These are phyloP conservation scores for Cicer yamashitae DNA, from an alignment of 306 rosid genomes.

Conservation along the genomic window DNA sequence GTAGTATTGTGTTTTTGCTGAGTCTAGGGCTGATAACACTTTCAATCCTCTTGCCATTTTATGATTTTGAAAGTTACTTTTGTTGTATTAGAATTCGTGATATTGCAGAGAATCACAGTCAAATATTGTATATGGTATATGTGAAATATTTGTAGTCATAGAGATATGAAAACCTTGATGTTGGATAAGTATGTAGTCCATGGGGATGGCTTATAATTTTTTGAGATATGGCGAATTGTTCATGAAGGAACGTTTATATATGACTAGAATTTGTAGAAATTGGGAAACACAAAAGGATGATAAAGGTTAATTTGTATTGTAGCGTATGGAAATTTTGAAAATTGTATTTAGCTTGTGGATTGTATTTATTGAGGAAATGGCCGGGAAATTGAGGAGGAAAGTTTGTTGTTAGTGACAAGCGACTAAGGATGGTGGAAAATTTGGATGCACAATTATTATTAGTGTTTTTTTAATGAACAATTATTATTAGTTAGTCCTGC, in stretches of 20 bases:
- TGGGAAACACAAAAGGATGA: neutral
- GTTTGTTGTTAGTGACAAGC: neutral
- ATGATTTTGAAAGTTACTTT: neutral
- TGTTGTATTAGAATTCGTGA: neutral
- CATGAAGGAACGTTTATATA: too few relatives aligned
- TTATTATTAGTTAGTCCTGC: neutral
- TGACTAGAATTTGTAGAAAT: too few relatives aligned
- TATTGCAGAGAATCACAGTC: neutral
- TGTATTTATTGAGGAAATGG: conserved; percentile 7
- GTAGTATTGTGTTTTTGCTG: conserved; percentile 71
- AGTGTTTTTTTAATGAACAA: too few relatives aligned
- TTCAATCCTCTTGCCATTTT: conserved; percentile 54
- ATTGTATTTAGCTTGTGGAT: neutral
- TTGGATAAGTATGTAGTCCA: too few relatives aligned
- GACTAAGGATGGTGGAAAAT: neutral
- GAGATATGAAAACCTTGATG: too few relatives aligned
- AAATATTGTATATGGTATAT: neutral
- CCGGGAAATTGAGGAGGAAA: conserved; percentile 5
- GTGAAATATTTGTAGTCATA: too few relatives aligned
- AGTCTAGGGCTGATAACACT: conserved; percentile 74
- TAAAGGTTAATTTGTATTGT: neutral
- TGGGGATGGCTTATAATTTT: too few relatives aligned
- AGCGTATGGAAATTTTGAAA: neutral
- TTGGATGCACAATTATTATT: neutral
- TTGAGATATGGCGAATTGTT: too few relatives aligned